phyloP scores from a whole-genome alignment of 257 asterid genomes.

The Solanum tarijense region DNA sequence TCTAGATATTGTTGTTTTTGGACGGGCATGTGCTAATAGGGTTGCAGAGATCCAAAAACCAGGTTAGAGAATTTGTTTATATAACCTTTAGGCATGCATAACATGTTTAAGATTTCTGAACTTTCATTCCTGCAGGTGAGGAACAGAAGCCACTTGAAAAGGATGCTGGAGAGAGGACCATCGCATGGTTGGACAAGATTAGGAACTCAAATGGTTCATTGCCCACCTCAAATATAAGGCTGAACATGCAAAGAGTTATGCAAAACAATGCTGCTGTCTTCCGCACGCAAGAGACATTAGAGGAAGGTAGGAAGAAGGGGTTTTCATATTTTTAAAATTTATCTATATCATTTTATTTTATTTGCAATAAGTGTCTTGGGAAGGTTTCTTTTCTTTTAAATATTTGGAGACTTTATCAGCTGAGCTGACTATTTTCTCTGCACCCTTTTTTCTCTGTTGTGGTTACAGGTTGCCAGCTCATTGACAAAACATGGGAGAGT shows the following conservation, averaged over 20 bases:
- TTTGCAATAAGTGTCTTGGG: not conserved
- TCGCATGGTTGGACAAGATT: constrained; percentile 92
- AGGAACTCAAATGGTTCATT: constrained; percentile 85
- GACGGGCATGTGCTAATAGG: constrained; percentile 95
- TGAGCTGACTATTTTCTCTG: not conserved
- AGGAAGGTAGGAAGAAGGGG: constrained; percentile 61
- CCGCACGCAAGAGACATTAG: constrained; percentile 93
- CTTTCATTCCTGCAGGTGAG: constrained; percentile 47
- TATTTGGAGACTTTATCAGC: not conserved
- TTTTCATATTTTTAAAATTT: not conserved
- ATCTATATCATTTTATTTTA: not conserved
- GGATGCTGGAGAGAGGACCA: constrained; percentile 87
- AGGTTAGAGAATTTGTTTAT: constrained; percentile 26
- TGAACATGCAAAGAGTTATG: constrained; percentile 93
- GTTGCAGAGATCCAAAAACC: constrained; percentile 85
- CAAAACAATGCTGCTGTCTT: constrained; percentile 98
- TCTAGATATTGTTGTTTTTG: constrained; percentile 95
- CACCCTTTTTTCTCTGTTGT: not conserved
- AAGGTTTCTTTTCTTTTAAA: not conserved
- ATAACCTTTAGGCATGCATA: not conserved
- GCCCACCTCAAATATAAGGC: constrained; percentile 82
- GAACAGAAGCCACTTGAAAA: constrained; percentile 70
- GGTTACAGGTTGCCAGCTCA: constrained; percentile 70
- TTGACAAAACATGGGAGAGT: constrained; percentile 90
- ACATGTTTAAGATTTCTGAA: constrained; percentile 8